Conservation (phyloP, 2,329 filamentous ascomycete genomes). For the Talaromyces islandicus region DNA sequence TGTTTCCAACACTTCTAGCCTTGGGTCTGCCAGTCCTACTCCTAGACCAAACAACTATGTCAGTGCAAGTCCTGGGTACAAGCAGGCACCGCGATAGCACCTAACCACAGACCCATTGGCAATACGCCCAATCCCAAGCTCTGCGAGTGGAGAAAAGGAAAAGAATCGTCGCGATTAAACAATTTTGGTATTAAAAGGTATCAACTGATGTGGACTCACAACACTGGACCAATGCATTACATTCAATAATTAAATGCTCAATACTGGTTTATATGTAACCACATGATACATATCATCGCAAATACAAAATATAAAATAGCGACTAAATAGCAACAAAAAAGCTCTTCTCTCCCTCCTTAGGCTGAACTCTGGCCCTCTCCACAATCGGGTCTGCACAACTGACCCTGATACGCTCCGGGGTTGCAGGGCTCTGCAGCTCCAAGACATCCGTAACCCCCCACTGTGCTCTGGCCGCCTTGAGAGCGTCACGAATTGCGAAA, state of each 20-base stretch:
- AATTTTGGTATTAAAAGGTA: too few relatives aligned
- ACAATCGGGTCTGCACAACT: conserved; percentile 42
- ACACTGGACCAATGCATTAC: too few relatives aligned
- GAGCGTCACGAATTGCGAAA: conserved; percentile 49
- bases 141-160: conserved; percentile 39
- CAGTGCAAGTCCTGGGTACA: neutral
- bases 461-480: conserved; percentile 46
- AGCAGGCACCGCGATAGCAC: neutral
- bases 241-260: too few relatives aligned
- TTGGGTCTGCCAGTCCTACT: too few relatives aligned
- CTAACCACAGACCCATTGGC: neutral
- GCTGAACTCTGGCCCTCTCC: conserved; percentile 46
- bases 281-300: neutral
- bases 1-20: too few relatives aligned
- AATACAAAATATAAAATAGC: neutral
- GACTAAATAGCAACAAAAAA: conserved; percentile 39
- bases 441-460: conserved; percentile 41
- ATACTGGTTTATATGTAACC: neutral
- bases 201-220: too few relatives aligned
- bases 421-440: conserved; percentile 45
- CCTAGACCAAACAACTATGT: neutral
- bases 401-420: conserved; percentile 45
- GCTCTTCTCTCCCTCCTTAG: conserved; percentile 47
- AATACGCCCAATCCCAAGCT: conserved; percentile 31
- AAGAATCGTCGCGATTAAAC: conserved; percentile 31